Conservation (phyloP, 306 rosid species). For the Prunus padus region DNA sequence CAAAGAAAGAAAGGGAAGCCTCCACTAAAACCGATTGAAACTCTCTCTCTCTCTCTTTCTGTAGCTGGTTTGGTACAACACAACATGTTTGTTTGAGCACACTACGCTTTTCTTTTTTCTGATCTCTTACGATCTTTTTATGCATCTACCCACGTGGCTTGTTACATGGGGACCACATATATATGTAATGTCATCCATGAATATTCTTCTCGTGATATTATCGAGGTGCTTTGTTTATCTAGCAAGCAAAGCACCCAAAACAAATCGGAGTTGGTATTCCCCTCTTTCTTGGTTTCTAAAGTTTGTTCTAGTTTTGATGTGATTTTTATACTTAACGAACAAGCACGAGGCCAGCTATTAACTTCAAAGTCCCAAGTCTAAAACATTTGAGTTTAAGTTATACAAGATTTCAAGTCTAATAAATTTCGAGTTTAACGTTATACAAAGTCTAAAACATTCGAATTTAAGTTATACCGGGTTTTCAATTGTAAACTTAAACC, state of each 20-base stretch:
- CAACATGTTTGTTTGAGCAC: background rate
- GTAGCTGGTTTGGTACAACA: background rate
- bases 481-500: background rate
- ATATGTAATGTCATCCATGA: background rate
- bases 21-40: background rate
- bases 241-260: constrained; percentile 11
- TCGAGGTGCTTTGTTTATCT: constrained; percentile 14
- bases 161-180: constrained; percentile 42
- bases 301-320: background rate
- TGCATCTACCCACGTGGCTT: constrained; percentile 61
- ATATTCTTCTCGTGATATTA: background rate
- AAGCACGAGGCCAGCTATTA: background rate
- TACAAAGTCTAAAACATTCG: background rate
- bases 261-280: background rate
- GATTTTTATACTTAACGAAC: background rate
- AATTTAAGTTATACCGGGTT: too few relatives aligned
- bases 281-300: background rate
- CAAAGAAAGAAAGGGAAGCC: too few relatives aligned
- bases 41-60: background rate
- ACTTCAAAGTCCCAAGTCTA: background rate
- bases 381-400: background rate
- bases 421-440: too few relatives aligned
- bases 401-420: too few relatives aligned
- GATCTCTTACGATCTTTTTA: constrained; percentile 40
- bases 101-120: constrained; percentile 15